Percentiles rank a stretch among this genome's conserved stretches.
Evolutionary conservation across 768 basidiomycete species (phyloP).

Genomic region (Rhizopogon sp.): DNA sequence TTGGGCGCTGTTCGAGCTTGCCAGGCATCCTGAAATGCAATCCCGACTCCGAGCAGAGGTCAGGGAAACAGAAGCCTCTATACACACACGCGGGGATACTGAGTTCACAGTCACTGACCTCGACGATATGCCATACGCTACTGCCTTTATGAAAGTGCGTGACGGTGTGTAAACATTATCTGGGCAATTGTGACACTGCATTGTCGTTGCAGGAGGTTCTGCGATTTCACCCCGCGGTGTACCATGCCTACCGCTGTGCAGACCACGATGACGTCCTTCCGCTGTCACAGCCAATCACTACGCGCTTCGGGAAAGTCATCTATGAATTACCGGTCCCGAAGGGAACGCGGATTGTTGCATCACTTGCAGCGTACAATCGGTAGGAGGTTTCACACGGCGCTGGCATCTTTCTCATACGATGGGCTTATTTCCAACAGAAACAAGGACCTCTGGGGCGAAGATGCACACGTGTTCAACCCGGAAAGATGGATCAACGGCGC

Average conservation of each 20-base stretch:
- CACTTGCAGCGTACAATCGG: constrained; percentile 23
- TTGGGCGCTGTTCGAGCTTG: constrained; percentile 63
- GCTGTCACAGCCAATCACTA: constrained; percentile 22
- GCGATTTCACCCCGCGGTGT: constrained; percentile 44
- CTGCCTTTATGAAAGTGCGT: constrained; percentile 40
- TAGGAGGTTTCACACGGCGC: constrained; percentile 2
- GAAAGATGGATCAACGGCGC: constrained; percentile 19
- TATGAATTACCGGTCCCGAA: constrained; percentile 17
- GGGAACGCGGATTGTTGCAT: constrained; percentile 17
- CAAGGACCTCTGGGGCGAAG: constrained; percentile 24
- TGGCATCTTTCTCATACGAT: too few relatives aligned
- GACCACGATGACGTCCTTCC: constrained; percentile 34
- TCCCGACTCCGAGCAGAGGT: constrained; percentile 58
- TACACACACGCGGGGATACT: constrained; percentile 31
- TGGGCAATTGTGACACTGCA: not conserved
- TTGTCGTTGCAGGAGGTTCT: constrained; percentile 36
- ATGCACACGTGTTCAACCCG: constrained; percentile 25
- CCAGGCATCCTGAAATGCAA: constrained; percentile 54
- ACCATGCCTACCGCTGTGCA: constrained; percentile 44
- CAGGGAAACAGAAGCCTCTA: constrained; percentile 5
- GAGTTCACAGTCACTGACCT: constrained; percentile 39
- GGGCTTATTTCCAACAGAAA: constrained; percentile 11
- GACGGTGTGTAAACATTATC: not conserved
- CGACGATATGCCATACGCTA: constrained; percentile 46
- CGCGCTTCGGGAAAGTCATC: constrained; percentile 15